Conservation (phyloP, 352 stramenopile species). For the Phytophthora tubulina region DNA sequence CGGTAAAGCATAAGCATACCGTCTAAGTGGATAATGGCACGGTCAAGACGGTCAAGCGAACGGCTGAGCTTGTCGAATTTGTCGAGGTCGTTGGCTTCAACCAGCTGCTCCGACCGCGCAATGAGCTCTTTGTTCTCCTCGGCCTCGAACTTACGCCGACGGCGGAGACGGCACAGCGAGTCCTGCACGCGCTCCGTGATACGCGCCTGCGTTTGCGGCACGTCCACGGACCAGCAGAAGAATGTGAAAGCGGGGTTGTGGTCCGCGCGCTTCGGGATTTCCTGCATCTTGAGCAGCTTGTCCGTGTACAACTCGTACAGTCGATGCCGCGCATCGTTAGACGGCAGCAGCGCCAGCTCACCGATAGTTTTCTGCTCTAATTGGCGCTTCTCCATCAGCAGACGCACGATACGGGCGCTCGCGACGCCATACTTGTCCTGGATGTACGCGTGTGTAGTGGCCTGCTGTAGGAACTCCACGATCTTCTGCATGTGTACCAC, state of each 20-base stretch:
- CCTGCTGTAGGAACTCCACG: constrained; percentile 78
- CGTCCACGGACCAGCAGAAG: constrained; percentile 88
- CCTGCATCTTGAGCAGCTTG: constrained; percentile 83
- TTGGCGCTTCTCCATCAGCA: constrained; percentile 89
- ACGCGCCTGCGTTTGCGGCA: constrained; percentile 66
- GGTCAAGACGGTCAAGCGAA: constrained; percentile 85
- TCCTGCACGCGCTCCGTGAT: constrained; percentile 77
- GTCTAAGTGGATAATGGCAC: constrained; percentile 85
- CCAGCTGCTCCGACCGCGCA: constrained; percentile 86
- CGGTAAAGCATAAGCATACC: constrained; percentile 91
- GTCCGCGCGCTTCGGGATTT: constrained; percentile 89
- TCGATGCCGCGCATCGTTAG: constrained; percentile 81
- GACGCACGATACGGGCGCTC: constrained; percentile 85
- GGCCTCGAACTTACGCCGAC: constrained; percentile 76
- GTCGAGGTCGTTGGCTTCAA: constrained; percentile 86
- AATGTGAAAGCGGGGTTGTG: constrained; percentile 91
- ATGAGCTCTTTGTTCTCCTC: constrained; percentile 92
- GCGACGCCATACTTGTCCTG: constrained; percentile 83
- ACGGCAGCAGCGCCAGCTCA: constrained; percentile 84
- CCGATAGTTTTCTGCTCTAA: constrained; percentile 89
- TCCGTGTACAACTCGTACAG: constrained; percentile 86
- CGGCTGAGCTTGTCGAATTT: constrained; percentile 91
- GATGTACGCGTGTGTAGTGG: constrained; percentile 83
- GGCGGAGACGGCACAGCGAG: constrained; percentile 76
- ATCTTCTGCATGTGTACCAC: constrained; percentile 93